Conservation (phyloP, 2,329 filamentous ascomycete genomes). For the Iodosphaeria phyllophila region DNA sequence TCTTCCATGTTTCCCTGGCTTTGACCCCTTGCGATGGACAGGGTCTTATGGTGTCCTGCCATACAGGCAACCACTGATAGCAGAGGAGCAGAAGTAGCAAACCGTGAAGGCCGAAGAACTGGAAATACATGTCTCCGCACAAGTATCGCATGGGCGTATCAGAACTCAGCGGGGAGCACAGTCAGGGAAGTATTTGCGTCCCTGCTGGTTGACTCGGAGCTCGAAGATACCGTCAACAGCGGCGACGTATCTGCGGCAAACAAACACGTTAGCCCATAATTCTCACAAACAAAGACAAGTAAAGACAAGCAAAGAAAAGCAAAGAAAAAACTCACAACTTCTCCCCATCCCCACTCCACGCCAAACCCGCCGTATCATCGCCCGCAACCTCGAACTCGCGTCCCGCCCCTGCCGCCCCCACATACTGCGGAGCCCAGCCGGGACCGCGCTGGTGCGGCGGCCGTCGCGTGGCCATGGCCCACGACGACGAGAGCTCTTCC, state of each 20-base stretch:
- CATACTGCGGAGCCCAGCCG: too few species aligned
- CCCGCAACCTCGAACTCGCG: too few species aligned
- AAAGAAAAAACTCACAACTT: conserved; percentile 31
- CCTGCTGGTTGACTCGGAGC: conserved; percentile 44
- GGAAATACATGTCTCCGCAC: not conserved
- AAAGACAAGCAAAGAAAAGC: not conserved
- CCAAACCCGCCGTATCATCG: conserved; percentile 40
- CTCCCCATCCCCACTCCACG: conserved; percentile 42
- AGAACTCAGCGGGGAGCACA: conserved; percentile 28
- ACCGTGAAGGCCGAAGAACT: too few species aligned
- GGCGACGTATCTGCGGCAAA: conserved; percentile 33
- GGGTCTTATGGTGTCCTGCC: too few species aligned
- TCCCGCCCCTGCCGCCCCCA: too few species aligned
- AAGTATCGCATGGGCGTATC: conserved; percentile 1
- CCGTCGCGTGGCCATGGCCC: too few species aligned
- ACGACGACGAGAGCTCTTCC: too few species aligned
- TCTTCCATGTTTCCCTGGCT: too few species aligned
- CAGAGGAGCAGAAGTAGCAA: too few species aligned
- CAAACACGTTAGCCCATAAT: not conserved
- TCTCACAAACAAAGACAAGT: not conserved
- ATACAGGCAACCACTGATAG: too few species aligned
- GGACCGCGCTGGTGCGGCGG: too few species aligned
- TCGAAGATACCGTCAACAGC: conserved; percentile 62
- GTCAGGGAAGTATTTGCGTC: conserved; percentile 39
- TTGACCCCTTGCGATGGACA: too few species aligned